phyloP scores from a whole-genome alignment of 257 asterid species.

The Fraxinus cuspidata region DNA sequence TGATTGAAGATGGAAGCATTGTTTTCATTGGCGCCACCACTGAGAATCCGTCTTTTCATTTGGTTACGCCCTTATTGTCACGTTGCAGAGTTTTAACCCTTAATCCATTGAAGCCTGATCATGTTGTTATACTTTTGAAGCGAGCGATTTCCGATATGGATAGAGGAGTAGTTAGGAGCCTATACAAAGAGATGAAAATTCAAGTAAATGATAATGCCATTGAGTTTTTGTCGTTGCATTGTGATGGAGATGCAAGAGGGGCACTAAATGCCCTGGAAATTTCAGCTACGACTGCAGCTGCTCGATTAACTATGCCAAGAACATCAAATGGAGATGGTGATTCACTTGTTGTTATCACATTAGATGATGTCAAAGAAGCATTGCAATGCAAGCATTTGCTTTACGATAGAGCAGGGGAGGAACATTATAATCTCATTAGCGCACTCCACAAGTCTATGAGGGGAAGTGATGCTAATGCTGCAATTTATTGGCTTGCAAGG shows the following conservation, averaged over 20 bases:
- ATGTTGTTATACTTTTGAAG: background rate
- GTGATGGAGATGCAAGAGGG: slow-evolving; percentile 2
- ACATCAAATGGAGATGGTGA: background rate
- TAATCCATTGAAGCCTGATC: slow-evolving; percentile 51
- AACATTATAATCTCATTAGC: slow-evolving; percentile 78
- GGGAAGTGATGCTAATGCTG: slow-evolving; percentile 74
- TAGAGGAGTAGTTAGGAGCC: background rate
- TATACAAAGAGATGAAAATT: background rate
- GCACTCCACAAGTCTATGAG: slow-evolving; percentile 90
- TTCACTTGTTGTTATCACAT: background rate
- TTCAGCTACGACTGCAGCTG: background rate
- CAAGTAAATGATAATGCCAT: background rate
- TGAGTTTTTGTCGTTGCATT: background rate
- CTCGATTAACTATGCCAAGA: background rate
- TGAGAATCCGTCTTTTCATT: slow-evolving; percentile 86
- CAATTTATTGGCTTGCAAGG: slow-evolving; percentile 80
- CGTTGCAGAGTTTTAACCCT: slow-evolving; percentile 75
- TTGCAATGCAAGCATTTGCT: slow-evolving; percentile 1
- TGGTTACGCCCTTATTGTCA: slow-evolving; percentile 74
- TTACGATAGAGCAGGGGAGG: slow-evolving; percentile 59
- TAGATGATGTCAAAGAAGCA: background rate
- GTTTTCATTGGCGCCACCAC: slow-evolving; percentile 91
- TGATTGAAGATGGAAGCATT: slow-evolving; percentile 85
- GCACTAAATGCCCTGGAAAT: background rate
- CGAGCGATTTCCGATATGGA: background rate